A percentile compares a stretch with the other conserved stretches of the same genome.
These are phyloP conservation scores for Tetragonia tetragonoides DNA, from an alignment of 148 eudicot species.

Conservation along the genomic window DNA sequence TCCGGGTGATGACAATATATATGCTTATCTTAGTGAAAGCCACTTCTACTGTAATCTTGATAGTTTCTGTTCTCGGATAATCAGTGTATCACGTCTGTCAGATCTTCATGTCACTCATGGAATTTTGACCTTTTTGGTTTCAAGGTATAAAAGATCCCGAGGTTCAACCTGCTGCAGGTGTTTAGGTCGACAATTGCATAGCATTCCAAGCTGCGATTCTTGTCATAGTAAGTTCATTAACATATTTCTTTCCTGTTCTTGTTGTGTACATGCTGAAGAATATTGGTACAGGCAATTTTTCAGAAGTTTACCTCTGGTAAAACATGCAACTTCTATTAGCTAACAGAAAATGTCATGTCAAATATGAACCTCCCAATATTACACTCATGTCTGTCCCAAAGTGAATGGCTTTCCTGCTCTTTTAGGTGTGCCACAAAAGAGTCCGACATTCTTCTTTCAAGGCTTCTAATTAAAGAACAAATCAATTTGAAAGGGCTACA, in stretches of 20 bases:
- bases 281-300: not conserved
- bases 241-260: not conserved
- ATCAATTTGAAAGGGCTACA: not conserved
- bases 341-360: not conserved
- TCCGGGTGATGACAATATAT: not conserved
- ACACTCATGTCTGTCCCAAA: not conserved
- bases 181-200: constrained; percentile 29
- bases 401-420: not conserved
- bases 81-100: not conserved
- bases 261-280: not conserved
- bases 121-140: constrained; percentile 6
- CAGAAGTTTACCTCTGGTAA: not conserved
- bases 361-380: not conserved
- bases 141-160: constrained; percentile 59
- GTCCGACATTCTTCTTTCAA: not conserved
- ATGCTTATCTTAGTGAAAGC: not conserved
- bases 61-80: not conserved
- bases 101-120: not conserved
- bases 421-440: too few relatives aligned
- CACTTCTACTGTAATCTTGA: not conserved
- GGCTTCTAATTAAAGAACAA: too few relatives aligned
- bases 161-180: constrained; percentile 62
- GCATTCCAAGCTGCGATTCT: constrained; percentile 7
- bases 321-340: not conserved
- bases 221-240: constrained; percentile 14